phyloP scores from a whole-genome alignment of 768 basidiomycete genomes.

The Pleurotus cornucopiae region DNA sequence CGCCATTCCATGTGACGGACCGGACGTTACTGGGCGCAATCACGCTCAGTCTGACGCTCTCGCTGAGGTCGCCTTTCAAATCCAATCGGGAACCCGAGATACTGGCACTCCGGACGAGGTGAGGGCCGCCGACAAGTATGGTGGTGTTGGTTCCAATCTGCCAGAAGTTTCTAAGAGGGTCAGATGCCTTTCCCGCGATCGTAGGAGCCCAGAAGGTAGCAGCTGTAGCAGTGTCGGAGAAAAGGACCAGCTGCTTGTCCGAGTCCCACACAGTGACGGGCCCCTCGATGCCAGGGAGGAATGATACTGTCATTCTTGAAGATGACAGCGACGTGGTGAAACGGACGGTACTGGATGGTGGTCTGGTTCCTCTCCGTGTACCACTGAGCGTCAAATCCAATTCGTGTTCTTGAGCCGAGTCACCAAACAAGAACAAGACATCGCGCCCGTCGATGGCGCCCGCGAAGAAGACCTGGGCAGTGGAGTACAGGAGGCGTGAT shows the following conservation, averaged over 20 bases:
- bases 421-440: constrained; percentile 60
- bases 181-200: constrained; percentile 35
- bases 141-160: constrained; percentile 68
- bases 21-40: constrained; percentile 53
- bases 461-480: constrained; percentile 69
- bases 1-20: constrained; percentile 72
- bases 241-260: constrained; percentile 62
- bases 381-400: constrained; percentile 41
- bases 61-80: constrained; percentile 67
- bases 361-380: constrained; percentile 34
- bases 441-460: constrained; percentile 58
- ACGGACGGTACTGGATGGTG: constrained; percentile 22
- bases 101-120: constrained; percentile 55
- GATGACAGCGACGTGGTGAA: constrained; percentile 22
- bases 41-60: constrained; percentile 52
- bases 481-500: constrained; percentile 62
- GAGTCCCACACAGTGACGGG: constrained; percentile 66
- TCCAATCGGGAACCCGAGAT: constrained; percentile 48
- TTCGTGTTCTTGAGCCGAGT: constrained; percentile 53
- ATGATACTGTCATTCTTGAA: constrained; percentile 39
- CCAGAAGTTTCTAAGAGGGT: constrained; percentile 61
- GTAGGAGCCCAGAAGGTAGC: constrained; percentile 76
- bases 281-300: constrained; percentile 54
- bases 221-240: constrained; percentile 60
- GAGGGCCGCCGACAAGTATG: constrained; percentile 61